Percentiles rank a stretch among this genome's conserved stretches.
phyloP scores from a whole-genome alignment of 2,329 filamentous ascomycete genomes.

The Aureobasidium sp. region DNA sequence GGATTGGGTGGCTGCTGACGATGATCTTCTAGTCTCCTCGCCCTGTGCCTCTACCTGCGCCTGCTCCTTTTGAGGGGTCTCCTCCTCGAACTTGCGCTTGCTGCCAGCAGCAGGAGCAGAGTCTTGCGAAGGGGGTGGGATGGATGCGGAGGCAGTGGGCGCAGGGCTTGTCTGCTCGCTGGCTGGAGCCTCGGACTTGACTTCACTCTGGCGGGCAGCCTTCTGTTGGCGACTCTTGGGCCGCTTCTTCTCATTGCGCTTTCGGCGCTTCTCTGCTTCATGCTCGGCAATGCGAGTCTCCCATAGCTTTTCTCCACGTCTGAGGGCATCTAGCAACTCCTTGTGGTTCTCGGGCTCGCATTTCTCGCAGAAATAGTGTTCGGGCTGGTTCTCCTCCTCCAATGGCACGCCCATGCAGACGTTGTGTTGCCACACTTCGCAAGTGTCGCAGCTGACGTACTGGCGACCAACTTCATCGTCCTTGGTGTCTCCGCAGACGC shows the following conservation, averaged over 20 bases:
- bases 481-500: slow-evolving; percentile 83
- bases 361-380: slow-evolving; percentile 86
- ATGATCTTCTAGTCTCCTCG: slow-evolving; percentile 10
- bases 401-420: slow-evolving; percentile 86
- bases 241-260: slow-evolving; percentile 53
- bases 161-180: slow-evolving; percentile 6
- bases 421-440: slow-evolving; percentile 94
- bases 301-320: slow-evolving; percentile 80
- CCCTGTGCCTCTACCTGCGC: not conserved
- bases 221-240: slow-evolving; percentile 43
- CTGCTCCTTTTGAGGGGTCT: slow-evolving; percentile 8
- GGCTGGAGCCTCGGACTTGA: slow-evolving; percentile 16
- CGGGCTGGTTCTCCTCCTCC: slow-evolving; percentile 65
- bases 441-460: slow-evolving; percentile 94
- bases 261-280: slow-evolving; percentile 50
- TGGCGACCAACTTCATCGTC: slow-evolving; percentile 80
- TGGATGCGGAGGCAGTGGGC: slow-evolving; percentile 6
- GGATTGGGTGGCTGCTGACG: slow-evolving; percentile 23
- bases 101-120: slow-evolving; percentile 17
- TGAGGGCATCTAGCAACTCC: slow-evolving; percentile 70
- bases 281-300: slow-evolving; percentile 56
- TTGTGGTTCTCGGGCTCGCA: slow-evolving; percentile 80
- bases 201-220: slow-evolving; percentile 25
- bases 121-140: slow-evolving; percentile 12
- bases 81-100: slow-evolving; percentile 29